phyloP scores from a whole-genome alignment of 805 yeast genomes.

The Starmerella bombicola region DNA sequence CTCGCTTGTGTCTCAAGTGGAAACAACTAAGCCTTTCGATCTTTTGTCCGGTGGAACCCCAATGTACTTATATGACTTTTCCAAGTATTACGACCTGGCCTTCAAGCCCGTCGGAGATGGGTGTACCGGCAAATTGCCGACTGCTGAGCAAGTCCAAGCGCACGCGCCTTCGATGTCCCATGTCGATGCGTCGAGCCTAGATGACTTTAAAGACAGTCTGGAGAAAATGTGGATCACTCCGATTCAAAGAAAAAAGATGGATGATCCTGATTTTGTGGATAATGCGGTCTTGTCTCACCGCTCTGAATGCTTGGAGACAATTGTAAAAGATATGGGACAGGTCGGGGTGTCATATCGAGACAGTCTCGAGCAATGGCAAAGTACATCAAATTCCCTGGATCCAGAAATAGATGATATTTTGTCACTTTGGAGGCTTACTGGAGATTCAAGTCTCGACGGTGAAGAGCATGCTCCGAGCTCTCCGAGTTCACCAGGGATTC shows the following conservation, averaged over 20 bases:
- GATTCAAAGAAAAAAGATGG: slow-evolving; percentile 16
- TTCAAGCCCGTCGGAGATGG: slow-evolving; percentile 2
- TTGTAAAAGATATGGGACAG: neutral
- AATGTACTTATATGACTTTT: neutral
- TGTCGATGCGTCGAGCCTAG: slow-evolving; percentile 9
- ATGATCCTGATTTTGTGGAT: neutral
- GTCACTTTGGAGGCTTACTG: slow-evolving; percentile 1
- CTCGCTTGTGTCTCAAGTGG: neutral
- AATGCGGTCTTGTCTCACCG: neutral
- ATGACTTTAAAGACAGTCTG: slow-evolving; percentile 12
- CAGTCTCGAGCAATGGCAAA: neutral
- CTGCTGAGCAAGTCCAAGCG: no score
- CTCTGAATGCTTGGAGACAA: neutral
- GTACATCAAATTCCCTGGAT: neutral
- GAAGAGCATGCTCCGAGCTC: neutral
- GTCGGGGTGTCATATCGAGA: neutral
- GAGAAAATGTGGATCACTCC: slow-evolving; percentile 26
- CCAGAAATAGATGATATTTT: neutral
- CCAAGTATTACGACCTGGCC: neutral
- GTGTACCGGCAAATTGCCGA: no score
- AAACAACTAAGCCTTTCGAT: neutral
- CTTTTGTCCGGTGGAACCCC: neutral
- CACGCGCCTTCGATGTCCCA: neutral
- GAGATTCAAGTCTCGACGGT: neutral
- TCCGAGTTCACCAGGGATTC: neutral